phyloP scores from a whole-genome alignment of 257 asterid genomes.

The Paulownia fortunei region DNA sequence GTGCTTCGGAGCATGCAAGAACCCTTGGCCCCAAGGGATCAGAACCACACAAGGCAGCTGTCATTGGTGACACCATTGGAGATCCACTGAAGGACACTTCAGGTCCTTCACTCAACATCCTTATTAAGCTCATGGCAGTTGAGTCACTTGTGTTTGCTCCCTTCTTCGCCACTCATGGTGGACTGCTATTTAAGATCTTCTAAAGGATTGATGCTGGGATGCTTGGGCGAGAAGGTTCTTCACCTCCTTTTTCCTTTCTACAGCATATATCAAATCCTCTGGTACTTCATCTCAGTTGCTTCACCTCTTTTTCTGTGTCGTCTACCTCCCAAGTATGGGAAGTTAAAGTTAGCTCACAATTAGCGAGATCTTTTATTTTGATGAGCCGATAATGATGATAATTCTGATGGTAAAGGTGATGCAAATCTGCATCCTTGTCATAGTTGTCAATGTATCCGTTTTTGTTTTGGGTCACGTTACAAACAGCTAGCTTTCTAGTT shows the following conservation, averaged over 20 bases:
- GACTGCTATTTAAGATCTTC: slow-evolving; percentile 54
- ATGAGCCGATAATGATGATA: slow-evolving; percentile 34
- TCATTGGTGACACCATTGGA: slow-evolving; percentile 75
- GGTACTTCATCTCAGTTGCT: slow-evolving; percentile 1
- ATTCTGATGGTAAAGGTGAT: slow-evolving; percentile 23
- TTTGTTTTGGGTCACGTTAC: slow-evolving; percentile 18
- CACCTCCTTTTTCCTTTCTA: not conserved
- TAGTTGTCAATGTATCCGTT: slow-evolving; percentile 8
- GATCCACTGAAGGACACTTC: slow-evolving; percentile 78
- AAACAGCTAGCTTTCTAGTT: slow-evolving; percentile 26
- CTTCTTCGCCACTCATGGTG: slow-evolving; percentile 74
- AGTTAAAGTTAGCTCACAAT: slow-evolving; percentile 27
- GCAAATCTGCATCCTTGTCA: slow-evolving; percentile 15
- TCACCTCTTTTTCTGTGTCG: slow-evolving; percentile 3
- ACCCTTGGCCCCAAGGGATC: slow-evolving; percentile 75
- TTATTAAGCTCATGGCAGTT: slow-evolving; percentile 80
- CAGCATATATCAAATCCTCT: not conserved
- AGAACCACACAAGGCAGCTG: slow-evolving; percentile 79
- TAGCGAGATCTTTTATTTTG: slow-evolving; percentile 33
- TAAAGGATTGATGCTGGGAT: not conserved
- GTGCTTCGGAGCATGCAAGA: slow-evolving; percentile 66
- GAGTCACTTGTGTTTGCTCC: slow-evolving; percentile 80
- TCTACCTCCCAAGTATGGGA: not conserved
- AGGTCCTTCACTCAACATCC: slow-evolving; percentile 77
- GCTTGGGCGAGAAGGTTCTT: not conserved